phyloP scores from a whole-genome alignment of 495 filamentous ascomycete genomes.

The Annulohypoxylon moriforme region DNA sequence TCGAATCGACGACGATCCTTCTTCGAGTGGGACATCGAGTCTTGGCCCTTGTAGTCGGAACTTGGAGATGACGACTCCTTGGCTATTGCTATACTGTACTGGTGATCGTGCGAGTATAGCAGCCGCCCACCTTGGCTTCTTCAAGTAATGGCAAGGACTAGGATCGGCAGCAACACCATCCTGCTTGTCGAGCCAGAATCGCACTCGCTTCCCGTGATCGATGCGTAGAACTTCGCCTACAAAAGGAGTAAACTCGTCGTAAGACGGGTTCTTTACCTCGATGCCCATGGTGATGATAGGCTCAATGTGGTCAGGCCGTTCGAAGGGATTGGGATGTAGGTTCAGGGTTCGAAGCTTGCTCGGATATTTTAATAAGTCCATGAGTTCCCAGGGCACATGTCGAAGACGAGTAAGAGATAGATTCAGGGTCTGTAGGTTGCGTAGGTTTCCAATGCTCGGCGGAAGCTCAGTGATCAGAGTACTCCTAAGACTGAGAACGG shows the following conservation, averaged over 20 bases:
- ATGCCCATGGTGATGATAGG: background rate
- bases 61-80: slow-evolving; percentile 44
- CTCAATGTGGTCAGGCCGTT: slow-evolving; percentile 44
- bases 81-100: slow-evolving; percentile 49
- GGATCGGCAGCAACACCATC: background rate
- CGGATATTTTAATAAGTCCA: slow-evolving; percentile 64
- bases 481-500: slow-evolving; percentile 76
- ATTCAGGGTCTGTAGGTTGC: slow-evolving; percentile 73
- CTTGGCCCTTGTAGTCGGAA: slow-evolving; percentile 32
- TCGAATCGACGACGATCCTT: background rate
- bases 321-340: slow-evolving; percentile 63
- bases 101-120: slow-evolving; percentile 40
- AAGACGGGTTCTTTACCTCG: background rate
- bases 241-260: background rate
- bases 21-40: background rate
- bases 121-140: slow-evolving; percentile 21
- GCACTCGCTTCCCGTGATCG: background rate
- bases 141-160: background rate
- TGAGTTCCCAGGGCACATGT: slow-evolving; percentile 76
- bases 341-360: slow-evolving; percentile 51
- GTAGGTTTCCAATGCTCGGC: slow-evolving; percentile 70
- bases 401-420: slow-evolving; percentile 75
- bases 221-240: background rate
- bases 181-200: slow-evolving; percentile 31
- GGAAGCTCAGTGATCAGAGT: slow-evolving; percentile 76